Evolutionary conservation across 1,139 yeast genomes (phyloP), one percentile per base, ranked within the genome.

Genomic region (Taphrina flavorubra): DNA sequence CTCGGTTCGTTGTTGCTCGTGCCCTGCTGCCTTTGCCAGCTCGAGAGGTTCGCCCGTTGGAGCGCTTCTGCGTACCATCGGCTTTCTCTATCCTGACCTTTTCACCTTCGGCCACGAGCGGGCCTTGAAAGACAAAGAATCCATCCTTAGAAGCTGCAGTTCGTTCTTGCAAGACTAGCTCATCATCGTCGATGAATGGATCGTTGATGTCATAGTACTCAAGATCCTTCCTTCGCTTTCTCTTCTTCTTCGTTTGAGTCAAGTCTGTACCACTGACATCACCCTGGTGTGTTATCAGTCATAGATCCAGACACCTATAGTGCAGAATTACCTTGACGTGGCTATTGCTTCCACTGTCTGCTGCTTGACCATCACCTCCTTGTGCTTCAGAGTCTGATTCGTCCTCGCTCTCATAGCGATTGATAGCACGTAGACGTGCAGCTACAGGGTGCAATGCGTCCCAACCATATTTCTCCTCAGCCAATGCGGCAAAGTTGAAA

Each of bases 131-230:
- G 0, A 95, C 97, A 75, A 94, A 95, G 77, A 94, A 95, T 1
- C 99, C 99, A 75, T 94, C 98, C 73, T 90, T 89, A 0, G 97
- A 92, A 0, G 95, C 86, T 1, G 95, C 94, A 10, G 96, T 87
- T 74, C 90, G 95, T 77, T 92, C 97, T 77, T 94, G 98, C 90
- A 95, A 90, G 71, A 87, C 85, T 74, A 92, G 81, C 78, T 94
- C 99, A 37, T 90, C 85, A 77, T 95, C 99, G 79, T 95, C 99
- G 71, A 95, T 94, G 76, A 95, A 95, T 1, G 99, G 99, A 78
- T 95, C 99, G 71, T 90, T 88, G 68, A 86, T 82, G 76, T 95
- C 99, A 77, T 95, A 95, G 76, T 91, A 92, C 8, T 73, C 76
- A 66, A 74, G 78, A 37, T 77, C 74, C 47, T 72, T 76, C 68